Evolutionary conservation across 2,329 filamentous ascomycete species (phyloP).

Genomic region (Trichoderma asperellum): DNA sequence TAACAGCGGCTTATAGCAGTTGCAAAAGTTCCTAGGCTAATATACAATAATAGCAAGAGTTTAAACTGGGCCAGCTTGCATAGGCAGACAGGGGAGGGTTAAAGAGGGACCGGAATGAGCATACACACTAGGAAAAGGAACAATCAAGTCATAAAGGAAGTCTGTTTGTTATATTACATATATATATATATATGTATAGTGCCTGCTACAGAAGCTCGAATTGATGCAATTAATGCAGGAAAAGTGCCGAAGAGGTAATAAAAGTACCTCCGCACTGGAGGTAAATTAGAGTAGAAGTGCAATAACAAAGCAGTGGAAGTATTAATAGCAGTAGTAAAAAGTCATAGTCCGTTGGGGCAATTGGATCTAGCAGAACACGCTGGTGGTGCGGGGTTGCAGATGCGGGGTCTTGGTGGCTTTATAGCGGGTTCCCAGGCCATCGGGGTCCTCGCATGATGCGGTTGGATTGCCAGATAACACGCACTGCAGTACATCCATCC

Average conservation of each 20-base stretch:
- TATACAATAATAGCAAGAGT: background rate
- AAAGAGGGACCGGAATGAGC: background rate
- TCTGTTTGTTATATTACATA: background rate
- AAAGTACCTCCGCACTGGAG: no score
- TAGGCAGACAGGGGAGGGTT: background rate
- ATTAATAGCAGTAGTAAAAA: no score
- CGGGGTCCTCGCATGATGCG: constrained; percentile 21
- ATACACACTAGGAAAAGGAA: background rate
- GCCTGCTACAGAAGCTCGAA: no score
- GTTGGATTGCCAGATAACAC: constrained; percentile 7
- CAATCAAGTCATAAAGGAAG: no score
- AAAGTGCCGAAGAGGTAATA: no score
- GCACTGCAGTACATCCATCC: background rate
- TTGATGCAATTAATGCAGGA: no score
- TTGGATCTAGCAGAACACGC: background rate
- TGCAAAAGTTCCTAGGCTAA: background rate
- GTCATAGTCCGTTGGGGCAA: background rate
- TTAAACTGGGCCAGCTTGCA: background rate
- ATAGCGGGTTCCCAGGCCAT: constrained; percentile 12
- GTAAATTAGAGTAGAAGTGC: no score
- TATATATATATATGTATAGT: no score
- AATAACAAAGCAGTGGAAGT: background rate
- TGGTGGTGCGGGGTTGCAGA: constrained; percentile 27
- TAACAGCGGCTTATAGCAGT: background rate
- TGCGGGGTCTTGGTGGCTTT: constrained; percentile 12